These are phyloP conservation scores for Mucor velutinosus DNA, from an alignment of 371 early-diverging fungal genomes.

Conservation along the genomic window DNA sequence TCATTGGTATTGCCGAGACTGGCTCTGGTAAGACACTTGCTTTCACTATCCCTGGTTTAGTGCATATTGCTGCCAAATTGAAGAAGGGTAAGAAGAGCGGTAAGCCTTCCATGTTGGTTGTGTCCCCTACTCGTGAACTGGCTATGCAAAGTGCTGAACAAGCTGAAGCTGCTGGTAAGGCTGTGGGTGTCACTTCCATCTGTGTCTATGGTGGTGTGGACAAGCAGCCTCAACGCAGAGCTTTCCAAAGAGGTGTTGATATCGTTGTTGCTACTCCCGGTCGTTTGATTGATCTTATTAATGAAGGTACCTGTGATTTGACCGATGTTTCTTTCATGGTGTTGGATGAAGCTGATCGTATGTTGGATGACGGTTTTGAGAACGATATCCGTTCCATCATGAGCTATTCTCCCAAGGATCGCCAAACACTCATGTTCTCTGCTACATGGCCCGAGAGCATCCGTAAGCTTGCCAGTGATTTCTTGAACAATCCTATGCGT, in stretches of 20 bases:
- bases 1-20: constrained; percentile 85
- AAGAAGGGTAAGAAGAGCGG: constrained; percentile 41
- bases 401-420: constrained; percentile 51
- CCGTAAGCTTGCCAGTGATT: constrained; percentile 83
- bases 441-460: constrained; percentile 81
- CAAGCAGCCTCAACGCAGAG: constrained; percentile 64
- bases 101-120: constrained; percentile 74
- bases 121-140: constrained; percentile 96
- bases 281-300: constrained; percentile 89
- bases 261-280: constrained; percentile 96
- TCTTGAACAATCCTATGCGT: constrained; percentile 83
- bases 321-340: constrained; percentile 81
- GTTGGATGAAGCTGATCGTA: constrained; percentile 96
- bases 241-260: constrained; percentile 69
- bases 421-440: constrained; percentile 91
- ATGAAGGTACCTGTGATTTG: constrained; percentile 74
- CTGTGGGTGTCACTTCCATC: constrained; percentile 73
- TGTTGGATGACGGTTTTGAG: constrained; percentile 93
- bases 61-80: constrained; percentile 59
- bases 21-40: constrained; percentile 94
- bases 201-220: constrained; percentile 81
- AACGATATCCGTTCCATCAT: constrained; percentile 86
- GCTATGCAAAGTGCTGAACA: constrained; percentile 90
- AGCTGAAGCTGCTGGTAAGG: constrained; percentile 66
- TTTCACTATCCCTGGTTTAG: constrained; percentile 93